phyloP scores from a whole-genome alignment of 192 early-diverging fungal genomes.

The Backusella westeae region DNA sequence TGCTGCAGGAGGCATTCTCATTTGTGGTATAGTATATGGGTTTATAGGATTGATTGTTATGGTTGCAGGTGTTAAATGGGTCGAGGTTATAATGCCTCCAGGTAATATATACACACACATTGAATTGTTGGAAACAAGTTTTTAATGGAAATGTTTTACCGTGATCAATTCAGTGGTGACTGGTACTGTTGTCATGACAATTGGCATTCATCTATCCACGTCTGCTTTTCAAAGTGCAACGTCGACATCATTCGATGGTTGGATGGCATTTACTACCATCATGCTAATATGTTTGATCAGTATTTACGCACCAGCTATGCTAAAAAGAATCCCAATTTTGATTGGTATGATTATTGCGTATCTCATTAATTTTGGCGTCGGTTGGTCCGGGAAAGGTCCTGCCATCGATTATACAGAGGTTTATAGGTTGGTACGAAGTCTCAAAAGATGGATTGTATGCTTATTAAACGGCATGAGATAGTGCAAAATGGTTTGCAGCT shows the following conservation, averaged over 20 bases:
- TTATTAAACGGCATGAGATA: background rate
- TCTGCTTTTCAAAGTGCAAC: constrained; percentile 42
- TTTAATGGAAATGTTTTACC: background rate
- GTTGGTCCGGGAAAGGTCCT: constrained; percentile 26
- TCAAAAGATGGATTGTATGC: background rate
- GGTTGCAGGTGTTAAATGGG: constrained; percentile 40
- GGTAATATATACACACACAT: background rate
- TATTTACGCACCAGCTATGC: constrained; percentile 44
- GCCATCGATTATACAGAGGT: constrained; percentile 37
- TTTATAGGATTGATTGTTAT: constrained; percentile 40
- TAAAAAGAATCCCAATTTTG: constrained; percentile 46
- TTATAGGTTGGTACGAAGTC: background rate
- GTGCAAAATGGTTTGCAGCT: constrained; percentile 44
- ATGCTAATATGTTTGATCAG: constrained; percentile 38
- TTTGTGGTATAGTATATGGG: constrained; percentile 46
- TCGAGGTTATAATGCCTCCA: constrained; percentile 52
- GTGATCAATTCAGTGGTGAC: constrained; percentile 36
- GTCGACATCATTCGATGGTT: constrained; percentile 38
- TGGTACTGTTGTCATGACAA: constrained; percentile 52
- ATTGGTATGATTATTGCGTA: constrained; percentile 42
- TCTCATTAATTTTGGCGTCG: constrained; percentile 37
- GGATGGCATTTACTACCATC: constrained; percentile 50
- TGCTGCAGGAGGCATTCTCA: constrained; percentile 51
- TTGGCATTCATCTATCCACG: constrained; percentile 46
- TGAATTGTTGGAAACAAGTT: background rate